phyloP scores from a whole-genome alignment of 2,329 filamentous ascomycete species.

The Cercospora brassicicola region DNA sequence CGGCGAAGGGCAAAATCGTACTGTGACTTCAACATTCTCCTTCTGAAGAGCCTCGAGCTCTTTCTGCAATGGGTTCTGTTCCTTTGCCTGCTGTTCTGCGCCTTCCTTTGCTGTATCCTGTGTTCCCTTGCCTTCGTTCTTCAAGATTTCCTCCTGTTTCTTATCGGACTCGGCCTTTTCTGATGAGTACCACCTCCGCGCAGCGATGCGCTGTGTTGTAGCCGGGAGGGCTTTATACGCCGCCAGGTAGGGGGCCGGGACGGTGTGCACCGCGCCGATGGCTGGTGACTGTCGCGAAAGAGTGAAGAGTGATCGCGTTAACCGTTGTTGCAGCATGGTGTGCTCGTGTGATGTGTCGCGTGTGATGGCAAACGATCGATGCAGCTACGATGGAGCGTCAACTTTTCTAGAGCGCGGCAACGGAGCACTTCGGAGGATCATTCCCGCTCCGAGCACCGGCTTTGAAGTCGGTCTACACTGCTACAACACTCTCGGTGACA shows the following conservation, averaged over 20 bases:
- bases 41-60: constrained; percentile 71
- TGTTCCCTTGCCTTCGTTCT: constrained; percentile 40
- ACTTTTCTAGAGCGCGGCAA: constrained; percentile 9
- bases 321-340: constrained; percentile 53
- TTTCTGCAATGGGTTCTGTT: constrained; percentile 56
- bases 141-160: constrained; percentile 42
- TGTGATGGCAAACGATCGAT: constrained; percentile 9
- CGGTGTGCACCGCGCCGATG: constrained; percentile 34
- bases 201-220: constrained; percentile 35
- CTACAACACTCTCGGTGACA: not conserved
- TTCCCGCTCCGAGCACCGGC: not conserved
- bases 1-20: constrained; percentile 44
- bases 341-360: constrained; percentile 9
- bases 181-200: constrained; percentile 48
- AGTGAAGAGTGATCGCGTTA: constrained; percentile 50
- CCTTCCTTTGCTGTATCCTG: constrained; percentile 37
- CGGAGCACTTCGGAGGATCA: not conserved
- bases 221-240: constrained; percentile 33
- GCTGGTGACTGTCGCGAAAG: constrained; percentile 34
- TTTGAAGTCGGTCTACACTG: not conserved
- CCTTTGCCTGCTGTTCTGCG: constrained; percentile 42
- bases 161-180: constrained; percentile 43
- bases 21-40: constrained; percentile 82
- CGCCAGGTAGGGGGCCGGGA: constrained; percentile 23
- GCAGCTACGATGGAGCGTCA: not conserved